These are phyloP conservation scores for Glarea lozoyensis DNA, from an alignment of 495 filamentous ascomycete genomes.

Conservation along the genomic window DNA sequence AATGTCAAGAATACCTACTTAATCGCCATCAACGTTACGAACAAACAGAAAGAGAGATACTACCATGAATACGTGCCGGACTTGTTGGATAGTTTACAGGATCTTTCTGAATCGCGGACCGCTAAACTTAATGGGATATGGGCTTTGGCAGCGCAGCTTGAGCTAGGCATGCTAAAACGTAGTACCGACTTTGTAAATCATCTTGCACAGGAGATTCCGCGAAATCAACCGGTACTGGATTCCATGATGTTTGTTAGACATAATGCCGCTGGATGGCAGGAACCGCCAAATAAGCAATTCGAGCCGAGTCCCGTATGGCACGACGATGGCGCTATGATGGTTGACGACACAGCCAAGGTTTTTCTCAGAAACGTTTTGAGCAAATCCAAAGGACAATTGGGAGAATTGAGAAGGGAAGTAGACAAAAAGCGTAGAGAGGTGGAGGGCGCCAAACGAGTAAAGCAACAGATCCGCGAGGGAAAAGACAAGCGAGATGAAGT, in stretches of 20 bases:
- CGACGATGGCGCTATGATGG: conserved; percentile 75
- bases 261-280: conserved; percentile 71
- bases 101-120: conserved; percentile 82
- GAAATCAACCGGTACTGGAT: conserved; percentile 82
- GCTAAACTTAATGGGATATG: conserved; percentile 77
- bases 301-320: conserved; percentile 97
- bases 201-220: conserved; percentile 70
- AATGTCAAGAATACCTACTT: conserved; percentile 98
- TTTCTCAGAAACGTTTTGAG: conserved; percentile 85
- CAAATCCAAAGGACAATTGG: conserved; percentile 78
- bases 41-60: conserved; percentile 93
- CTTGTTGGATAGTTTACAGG: conserved; percentile 81
- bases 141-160: conserved; percentile 70
- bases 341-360: conserved; percentile 76
- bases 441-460: conserved; percentile 58
- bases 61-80: conserved; percentile 96
- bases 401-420: conserved; percentile 67
- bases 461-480: conserved; percentile 68
- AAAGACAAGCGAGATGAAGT: conserved; percentile 81
- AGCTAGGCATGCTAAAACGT: conserved; percentile 59
- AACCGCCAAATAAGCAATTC: conserved; percentile 75
- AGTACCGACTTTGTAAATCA: conserved; percentile 62
- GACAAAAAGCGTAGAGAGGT: conserved; percentile 81
- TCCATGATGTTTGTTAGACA: conserved; percentile 96
- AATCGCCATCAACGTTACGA: conserved; percentile 89